Base-by-base conservation (phyloP, 2,329 filamentous ascomycete species). In the Meredithiella fracta region DNA sequence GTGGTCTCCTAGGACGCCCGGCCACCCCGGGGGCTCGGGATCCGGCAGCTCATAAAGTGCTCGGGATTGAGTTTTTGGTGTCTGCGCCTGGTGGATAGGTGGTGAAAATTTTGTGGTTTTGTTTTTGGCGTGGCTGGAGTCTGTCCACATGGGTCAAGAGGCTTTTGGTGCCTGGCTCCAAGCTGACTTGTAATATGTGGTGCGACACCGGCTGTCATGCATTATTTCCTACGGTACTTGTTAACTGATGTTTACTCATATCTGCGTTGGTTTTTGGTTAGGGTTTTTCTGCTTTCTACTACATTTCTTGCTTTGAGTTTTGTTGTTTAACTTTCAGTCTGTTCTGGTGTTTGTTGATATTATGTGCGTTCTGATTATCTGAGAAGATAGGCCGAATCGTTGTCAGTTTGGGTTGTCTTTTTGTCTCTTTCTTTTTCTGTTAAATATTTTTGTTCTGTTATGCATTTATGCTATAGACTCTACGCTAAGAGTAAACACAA, bases 1-100 rank as follows among this genome's bases (percentile, higher is more conserved):
- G 44, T 72, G 71, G 64, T 72, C 71, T 63, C 71, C 70, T 59
- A 66, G 69, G 60, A 73, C 71, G 15, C 71, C 71, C 63, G 71
- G 70, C 60, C 69, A 69, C 58, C 68, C 54, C 51, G 57, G 57
- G 17, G 54, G 54, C 23, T 53, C 54, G 37, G 64, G 66, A 31
- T 68, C 68, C 63, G 53, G 55, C 37, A 69, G 69, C 64, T 70
- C 71, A 62, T 67, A 65, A 69, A 69, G 56, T 60, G 59, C 40
- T 8, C 15, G 40, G 61, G 55, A 57, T 57, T 56, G 37, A 31
- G 26, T 31, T 22, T 22, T 15, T 51, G 31, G 37, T 38, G 20
- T 55, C 42, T 55, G 53, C 44, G 20, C 9, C 11, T 26, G 23
- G 22, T 22, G 25, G 44, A 20, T 25, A 8, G 23, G 11, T 6